Percentiles rank a stretch among this genome's conserved stretches.
Conservation (phyloP, 2,329 filamentous ascomycete species). For the Beauveria sp. region DNA sequence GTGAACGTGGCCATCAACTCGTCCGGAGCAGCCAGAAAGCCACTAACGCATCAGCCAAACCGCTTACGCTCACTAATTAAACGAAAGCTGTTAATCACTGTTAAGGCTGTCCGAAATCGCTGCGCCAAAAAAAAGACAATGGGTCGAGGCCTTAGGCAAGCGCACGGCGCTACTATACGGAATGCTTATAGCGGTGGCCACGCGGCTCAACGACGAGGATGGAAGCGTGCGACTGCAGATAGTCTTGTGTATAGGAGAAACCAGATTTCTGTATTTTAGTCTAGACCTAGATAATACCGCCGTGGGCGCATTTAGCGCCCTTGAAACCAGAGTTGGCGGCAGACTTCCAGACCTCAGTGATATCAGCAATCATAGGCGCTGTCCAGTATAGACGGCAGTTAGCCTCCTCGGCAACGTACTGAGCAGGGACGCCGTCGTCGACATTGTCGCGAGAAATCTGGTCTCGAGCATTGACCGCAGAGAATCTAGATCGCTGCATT, state of each 20-base stretch:
- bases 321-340: slow-evolving; percentile 13
- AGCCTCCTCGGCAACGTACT: slow-evolving; percentile 50
- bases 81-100: too few species aligned
- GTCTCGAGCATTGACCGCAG: slow-evolving; percentile 30
- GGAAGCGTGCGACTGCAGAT: too few species aligned
- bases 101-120: too few species aligned
- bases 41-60: too few species aligned
- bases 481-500: slow-evolving; percentile 18
- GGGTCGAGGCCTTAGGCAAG: too few species aligned
- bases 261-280: too few species aligned
- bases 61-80: too few species aligned
- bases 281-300: slow-evolving; percentile 8
- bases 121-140: too few species aligned
- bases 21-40: background rate
- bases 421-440: slow-evolving; percentile 34
- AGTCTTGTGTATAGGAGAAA: too few species aligned
- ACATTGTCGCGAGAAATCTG: slow-evolving; percentile 23
- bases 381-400: slow-evolving; percentile 53
- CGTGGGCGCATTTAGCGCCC: slow-evolving; percentile 12
- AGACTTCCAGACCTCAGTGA: slow-evolving; percentile 39
- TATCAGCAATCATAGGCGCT: slow-evolving; percentile 37
- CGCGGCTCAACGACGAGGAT: too few species aligned
- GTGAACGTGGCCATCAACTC: background rate
- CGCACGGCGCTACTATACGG: too few species aligned
- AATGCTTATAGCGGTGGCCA: too few species aligned